Evolutionary conservation across 2,329 filamentous ascomycete genomes (phyloP), one percentile per base, ranked within the genome.

Genomic region (Alternaria triticina): DNA sequence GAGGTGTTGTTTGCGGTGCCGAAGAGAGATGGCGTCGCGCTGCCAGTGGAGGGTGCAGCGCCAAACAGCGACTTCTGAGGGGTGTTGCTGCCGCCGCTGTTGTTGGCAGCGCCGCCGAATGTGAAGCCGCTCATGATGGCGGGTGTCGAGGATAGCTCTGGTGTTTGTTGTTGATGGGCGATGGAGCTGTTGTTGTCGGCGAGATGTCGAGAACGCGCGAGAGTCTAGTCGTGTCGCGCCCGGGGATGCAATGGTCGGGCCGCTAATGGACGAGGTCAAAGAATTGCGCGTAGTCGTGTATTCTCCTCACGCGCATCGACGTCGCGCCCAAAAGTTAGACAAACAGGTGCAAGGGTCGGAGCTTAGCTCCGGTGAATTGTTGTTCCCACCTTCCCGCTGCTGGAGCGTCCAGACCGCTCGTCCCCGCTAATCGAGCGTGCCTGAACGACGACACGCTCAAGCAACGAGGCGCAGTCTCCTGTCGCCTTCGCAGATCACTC

Each of bases 61-160:
- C 68, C 72, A 51, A 80, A 79, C 57, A 80, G 73, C 12, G 77
- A 64, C 61, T 76, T 75, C 61, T 70, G 74, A 2, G 77, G 70
- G 33, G 74, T 72, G 62, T 63, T 72, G 50, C 69, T 62, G 54
- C 64, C 61, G 47, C 54, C 61, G 47, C 43, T 63, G 49, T 61
- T 67, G 58, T 54, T 64, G 61, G 22, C 36, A 33, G 15, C 36
- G 49, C 28, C 49, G 59, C 80, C 81, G 55, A 82, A 85, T 20
- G 63, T 46, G 49, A 59, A 62, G 56, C 36, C 36, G 36, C 49
- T 54, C 60, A 76, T 77, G 52, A 63, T 67, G 62, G 67, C 49
- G 66, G 59, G 65, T 44, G 64, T 51, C n/a, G 57, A 57, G 28
- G 51, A 51, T 6, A 55, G 28, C 63, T 61, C 58, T 58, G 58